A percentile compares a stretch with the other conserved stretches of the same genome.
Conservation (phyloP, 208 protist genomes). For the Naegleria fowleri region DNA sequence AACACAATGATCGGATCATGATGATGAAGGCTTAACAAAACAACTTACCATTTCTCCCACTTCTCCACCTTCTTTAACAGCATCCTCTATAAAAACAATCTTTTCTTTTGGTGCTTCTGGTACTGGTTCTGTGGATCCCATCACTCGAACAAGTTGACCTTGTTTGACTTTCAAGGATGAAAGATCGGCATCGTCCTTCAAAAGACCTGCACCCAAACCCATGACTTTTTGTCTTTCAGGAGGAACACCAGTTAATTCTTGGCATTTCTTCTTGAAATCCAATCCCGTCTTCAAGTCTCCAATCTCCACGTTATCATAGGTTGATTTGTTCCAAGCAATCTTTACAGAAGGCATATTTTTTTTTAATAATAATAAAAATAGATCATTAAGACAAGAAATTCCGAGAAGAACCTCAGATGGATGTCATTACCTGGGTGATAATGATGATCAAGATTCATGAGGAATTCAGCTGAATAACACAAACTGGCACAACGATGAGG, state of each 20-base stretch:
- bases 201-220: conserved; percentile 37
- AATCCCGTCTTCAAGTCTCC: conserved; percentile 44
- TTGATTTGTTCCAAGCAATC: conserved; percentile 71
- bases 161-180: neutral
- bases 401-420: too few relatives aligned
- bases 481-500: too few relatives aligned
- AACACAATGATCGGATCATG: neutral
- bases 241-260: conserved; percentile 57
- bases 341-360: conserved; percentile 49
- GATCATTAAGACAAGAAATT: too few relatives aligned
- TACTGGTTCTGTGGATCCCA: conserved; percentile 32
- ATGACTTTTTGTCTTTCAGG: conserved; percentile 73
- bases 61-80: neutral
- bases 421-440: too few relatives aligned
- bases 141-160: neutral
- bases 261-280: conserved; percentile 54
- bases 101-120: conserved; percentile 16
- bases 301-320: conserved; percentile 51
- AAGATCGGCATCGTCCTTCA: conserved; percentile 29
- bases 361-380: conserved; percentile 16
- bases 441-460: too few relatives aligned
- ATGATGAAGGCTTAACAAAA: neutral
- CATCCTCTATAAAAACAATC: conserved; percentile 31
- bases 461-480: too few relatives aligned
- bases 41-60: neutral